A percentile compares a stretch with the other conserved stretches of the same genome.
These are phyloP conservation scores for Arabidopsis arenosa DNA, from an alignment of 345 rosid species.

Conservation along the genomic window DNA sequence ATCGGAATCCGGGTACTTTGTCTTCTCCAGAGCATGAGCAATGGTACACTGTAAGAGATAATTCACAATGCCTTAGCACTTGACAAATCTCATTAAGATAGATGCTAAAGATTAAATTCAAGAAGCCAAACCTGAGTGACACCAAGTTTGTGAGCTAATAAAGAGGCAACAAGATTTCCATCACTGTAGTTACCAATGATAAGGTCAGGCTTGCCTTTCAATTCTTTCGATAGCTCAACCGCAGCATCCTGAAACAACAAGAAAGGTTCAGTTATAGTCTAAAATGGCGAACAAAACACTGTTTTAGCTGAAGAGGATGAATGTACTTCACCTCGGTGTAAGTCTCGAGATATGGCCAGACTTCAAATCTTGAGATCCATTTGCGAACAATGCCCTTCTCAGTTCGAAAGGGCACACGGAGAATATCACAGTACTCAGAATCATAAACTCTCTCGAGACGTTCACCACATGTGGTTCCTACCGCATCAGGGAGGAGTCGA, in stretches of 20 bases:
- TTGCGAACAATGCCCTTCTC: slow-evolving; percentile 79
- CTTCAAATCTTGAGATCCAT: slow-evolving; percentile 97
- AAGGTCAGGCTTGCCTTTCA: slow-evolving; percentile 92
- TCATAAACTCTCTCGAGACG: slow-evolving; percentile 86
- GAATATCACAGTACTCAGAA: slow-evolving; percentile 77
- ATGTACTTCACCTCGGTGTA: slow-evolving; percentile 70
- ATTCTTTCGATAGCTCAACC: slow-evolving; percentile 70
- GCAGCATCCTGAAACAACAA: slow-evolving; percentile 73
- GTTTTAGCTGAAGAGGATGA: background rate
- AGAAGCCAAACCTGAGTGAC: slow-evolving; percentile 77
- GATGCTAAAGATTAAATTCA: background rate
- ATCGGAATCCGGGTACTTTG: slow-evolving; percentile 93
- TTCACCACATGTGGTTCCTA: slow-evolving; percentile 91
- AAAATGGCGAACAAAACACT: background rate
- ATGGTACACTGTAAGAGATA: slow-evolving; percentile 73
- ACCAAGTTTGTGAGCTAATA: slow-evolving; percentile 85
- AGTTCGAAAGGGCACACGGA: slow-evolving; percentile 82
- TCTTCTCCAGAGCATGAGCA: slow-evolving; percentile 96
- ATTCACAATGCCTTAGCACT: background rate
- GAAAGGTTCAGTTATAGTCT: background rate
- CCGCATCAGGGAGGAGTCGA: slow-evolving; percentile 91
- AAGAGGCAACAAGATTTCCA: slow-evolving; percentile 90
- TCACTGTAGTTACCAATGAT: slow-evolving; percentile 96
- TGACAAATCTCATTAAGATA: background rate
- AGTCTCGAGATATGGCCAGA: slow-evolving; percentile 94